Evolutionary conservation across 164 flowering plant species (phyloP), one percentile per base, ranked within the genome.

Genomic region (Kalanchoe fedtschenkoi): DNA sequence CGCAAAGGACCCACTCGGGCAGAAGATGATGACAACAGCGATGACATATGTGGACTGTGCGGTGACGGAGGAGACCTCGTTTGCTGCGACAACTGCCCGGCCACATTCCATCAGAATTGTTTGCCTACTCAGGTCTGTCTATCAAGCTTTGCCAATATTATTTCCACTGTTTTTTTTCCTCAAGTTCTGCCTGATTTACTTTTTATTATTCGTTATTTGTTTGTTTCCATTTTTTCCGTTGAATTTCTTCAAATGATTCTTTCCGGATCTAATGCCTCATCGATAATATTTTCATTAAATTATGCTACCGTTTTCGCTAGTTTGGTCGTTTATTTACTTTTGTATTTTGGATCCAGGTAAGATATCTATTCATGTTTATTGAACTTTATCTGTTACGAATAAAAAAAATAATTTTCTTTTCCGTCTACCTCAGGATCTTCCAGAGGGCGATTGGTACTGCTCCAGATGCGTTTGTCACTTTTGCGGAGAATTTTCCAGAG

Each of bases 21-120:
- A 66, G 82, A 78, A 68, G 88, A 83, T n/a, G 62, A 69, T 60
- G 99, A 95, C 70, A 79, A 75, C 66, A 95, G 85, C 79, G 99
- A 95, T 76, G 99, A 95, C 72, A 81, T 93, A 26, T 95, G 99
- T 73, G 97, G 96, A 53, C 67, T 81, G 15, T 95, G 99, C 80
- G 99, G 96, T 33, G 93, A 87, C 78, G 99, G 87, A 39, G 99
- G 99, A 14, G 97, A 85, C 71, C 68, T 95, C 77, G 75, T 89
- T 57, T 95, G 99, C 70, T 95, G 99, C 70, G 99, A 95, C 70
- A 86, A 80, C 73, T 95, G 99, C 65, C 99, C 97, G 26, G 84
- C 99, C 60, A 86, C 99, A 64, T 91, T 75, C 69, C 99, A 95
- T 73, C 88, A 70, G 71, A 69, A 86, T 39, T 95, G 99, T 80